A percentile compares a stretch with the other conserved stretches of the same genome.
These are phyloP conservation scores for Cercophora samala DNA, from an alignment of 495 filamentous ascomycete genomes.

Conservation along the genomic window DNA sequence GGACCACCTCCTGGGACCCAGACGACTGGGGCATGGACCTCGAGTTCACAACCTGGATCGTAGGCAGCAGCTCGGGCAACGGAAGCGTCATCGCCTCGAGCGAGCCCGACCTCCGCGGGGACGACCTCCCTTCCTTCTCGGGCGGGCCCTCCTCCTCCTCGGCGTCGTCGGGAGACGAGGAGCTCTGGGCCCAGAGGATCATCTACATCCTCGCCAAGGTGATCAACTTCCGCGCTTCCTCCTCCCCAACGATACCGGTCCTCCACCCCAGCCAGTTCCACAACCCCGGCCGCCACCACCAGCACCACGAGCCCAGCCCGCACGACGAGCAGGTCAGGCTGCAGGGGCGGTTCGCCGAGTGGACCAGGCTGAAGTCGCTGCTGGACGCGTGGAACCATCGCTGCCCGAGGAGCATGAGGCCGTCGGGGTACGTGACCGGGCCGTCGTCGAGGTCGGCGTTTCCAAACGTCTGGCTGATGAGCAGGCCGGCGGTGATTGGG, in stretches of 20 bases:
- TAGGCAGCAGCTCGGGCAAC: conserved; percentile 16
- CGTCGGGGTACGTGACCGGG: conserved; percentile 71
- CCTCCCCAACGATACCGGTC: conserved; percentile 42
- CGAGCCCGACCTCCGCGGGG: conserved; percentile 57
- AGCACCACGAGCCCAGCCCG: conserved; percentile 45
- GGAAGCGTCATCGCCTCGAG: conserved; percentile 49
- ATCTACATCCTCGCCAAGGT: conserved; percentile 89
- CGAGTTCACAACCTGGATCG: conserved; percentile 51
- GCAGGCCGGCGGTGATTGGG: conserved; percentile 73
- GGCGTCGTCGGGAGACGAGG: conserved; percentile 65
- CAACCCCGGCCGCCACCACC: background rate
- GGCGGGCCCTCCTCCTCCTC: conserved; percentile 68
- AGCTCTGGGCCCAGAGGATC: conserved; percentile 88
- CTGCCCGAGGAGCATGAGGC: conserved; percentile 81
- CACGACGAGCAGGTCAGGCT: conserved; percentile 60
- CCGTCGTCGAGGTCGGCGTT: conserved; percentile 68
- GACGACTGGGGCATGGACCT: conserved; percentile 90
- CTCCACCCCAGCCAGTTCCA: conserved; percentile 36
- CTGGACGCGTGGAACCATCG: conserved; percentile 77
- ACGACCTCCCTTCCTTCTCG: conserved; percentile 68
- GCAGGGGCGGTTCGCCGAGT: conserved; percentile 67
- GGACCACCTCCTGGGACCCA: conserved; percentile 85
- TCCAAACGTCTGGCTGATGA: conserved; percentile 86
- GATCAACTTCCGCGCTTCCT: conserved; percentile 69
- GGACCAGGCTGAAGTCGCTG: conserved; percentile 67